Conservation (phyloP, 768 basidiomycete genomes). For the Boletus huronensis region DNA sequence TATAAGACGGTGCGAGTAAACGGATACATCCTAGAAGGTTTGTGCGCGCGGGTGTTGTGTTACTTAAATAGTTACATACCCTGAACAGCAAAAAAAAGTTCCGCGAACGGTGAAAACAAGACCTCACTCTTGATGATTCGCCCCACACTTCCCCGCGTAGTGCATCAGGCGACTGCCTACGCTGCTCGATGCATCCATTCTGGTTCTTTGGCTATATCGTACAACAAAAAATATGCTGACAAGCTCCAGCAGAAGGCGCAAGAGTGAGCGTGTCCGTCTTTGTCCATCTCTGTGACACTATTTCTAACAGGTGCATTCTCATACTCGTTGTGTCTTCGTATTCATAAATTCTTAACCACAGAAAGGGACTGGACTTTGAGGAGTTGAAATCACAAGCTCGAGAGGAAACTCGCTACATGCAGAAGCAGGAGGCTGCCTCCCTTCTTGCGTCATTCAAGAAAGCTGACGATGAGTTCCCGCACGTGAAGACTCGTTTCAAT, state of each 20-base stretch:
- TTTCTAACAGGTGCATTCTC: constrained; percentile 18
- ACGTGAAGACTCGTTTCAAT: constrained; percentile 5
- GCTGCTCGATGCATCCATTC: constrained; percentile 16
- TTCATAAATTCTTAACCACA: constrained; percentile 21
- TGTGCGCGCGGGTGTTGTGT: background rate
- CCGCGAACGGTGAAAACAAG: background rate
- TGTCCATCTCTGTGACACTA: constrained; percentile 6
- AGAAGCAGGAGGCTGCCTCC: constrained; percentile 18
- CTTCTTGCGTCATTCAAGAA: constrained; percentile 16
- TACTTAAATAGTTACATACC: too few relatives aligned
- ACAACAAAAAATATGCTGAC: constrained; percentile 59
- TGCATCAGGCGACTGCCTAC: background rate
- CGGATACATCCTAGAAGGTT: constrained; percentile 12
- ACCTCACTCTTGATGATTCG: background rate
- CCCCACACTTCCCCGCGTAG: background rate
- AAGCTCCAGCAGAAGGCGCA: constrained; percentile 62
- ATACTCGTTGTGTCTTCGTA: background rate
- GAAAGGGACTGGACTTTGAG: constrained; percentile 42
- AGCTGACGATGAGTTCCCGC: constrained; percentile 5
- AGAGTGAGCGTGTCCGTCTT: constrained; percentile 47
- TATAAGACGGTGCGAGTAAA: constrained; percentile 15
- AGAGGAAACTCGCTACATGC: constrained; percentile 33
- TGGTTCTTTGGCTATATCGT: constrained; percentile 7
- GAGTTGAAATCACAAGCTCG: constrained; percentile 32
- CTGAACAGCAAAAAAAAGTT: background rate